Conservation (phyloP, 2,329 filamentous ascomycete species). For the Ophiostoma sp. region DNA sequence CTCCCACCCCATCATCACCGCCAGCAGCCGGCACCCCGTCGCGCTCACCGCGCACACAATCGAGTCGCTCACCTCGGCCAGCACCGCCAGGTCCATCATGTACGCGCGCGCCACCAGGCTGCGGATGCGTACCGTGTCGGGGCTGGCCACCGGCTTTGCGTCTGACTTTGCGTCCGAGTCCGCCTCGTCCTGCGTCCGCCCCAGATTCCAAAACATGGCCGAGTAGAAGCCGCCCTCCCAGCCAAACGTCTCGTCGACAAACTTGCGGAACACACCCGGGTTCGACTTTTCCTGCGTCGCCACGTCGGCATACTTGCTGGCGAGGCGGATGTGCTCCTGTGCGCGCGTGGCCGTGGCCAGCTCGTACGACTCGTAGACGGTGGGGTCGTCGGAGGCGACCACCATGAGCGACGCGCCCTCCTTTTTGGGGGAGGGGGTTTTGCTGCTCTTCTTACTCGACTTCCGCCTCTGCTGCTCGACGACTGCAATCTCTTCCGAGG, state of each 20-base stretch:
- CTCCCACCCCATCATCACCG: slow-evolving; percentile 85
- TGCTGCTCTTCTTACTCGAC: too few relatives aligned
- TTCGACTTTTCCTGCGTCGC: slow-evolving; percentile 8
- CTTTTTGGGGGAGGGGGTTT: too few relatives aligned
- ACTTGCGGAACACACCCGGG: slow-evolving; percentile 50
- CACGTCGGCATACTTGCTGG: slow-evolving; percentile 48
- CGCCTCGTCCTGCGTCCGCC: slow-evolving; percentile 38
- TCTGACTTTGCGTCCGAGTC: too few relatives aligned
- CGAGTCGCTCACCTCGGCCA: slow-evolving; percentile 61
- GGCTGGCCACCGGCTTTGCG: slow-evolving; percentile 15
- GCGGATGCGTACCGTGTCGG: slow-evolving; percentile 60
- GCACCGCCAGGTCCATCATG: slow-evolving; percentile 70
- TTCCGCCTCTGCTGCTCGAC: slow-evolving; percentile 32
- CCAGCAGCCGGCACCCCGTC: slow-evolving; percentile 66
- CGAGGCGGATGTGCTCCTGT: slow-evolving; percentile 71
- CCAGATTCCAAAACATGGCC: slow-evolving; percentile 75
- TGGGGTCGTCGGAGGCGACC: slow-evolving; percentile 75
- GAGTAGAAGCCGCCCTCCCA: slow-evolving; percentile 88
- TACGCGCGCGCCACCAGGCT: slow-evolving; percentile 76
- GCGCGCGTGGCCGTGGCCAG: slow-evolving; percentile 54
- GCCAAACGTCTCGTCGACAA: slow-evolving; percentile 70
- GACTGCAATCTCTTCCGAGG: slow-evolving; percentile 49
- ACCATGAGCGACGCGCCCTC: slow-evolving; percentile 46
- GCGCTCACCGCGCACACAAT: slow-evolving; percentile 74
- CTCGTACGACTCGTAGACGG: slow-evolving; percentile 63